Base-by-base conservation (phyloP, 768 basidiomycete species). In the Podaxis sp. region DNA sequence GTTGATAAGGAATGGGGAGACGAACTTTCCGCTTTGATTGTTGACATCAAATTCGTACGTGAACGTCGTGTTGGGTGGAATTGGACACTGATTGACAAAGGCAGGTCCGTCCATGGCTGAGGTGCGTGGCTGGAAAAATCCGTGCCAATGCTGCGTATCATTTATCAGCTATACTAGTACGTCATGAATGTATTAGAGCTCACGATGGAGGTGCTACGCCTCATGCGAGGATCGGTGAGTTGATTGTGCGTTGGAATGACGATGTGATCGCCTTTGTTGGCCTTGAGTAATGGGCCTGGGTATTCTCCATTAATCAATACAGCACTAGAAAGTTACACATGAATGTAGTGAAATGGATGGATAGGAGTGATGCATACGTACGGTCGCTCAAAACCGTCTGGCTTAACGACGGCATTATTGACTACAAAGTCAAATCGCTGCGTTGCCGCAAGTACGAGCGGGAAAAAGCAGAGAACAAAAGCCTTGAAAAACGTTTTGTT, bases 101-200 rank as follows among this genome's bases (percentile, higher is more conserved):
- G 65, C 56, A 69, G 74, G 71, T 4, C 83, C 83, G 54, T 85
- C 83, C 53, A 79, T 80, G 38, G 76, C 72, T 4, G 77, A 78
- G 4, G 79, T 78, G 36, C 75, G 69, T 51, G 75, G 69, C 69
- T 83, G 82, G 67, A 79, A 79, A 70, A 72, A 47, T 19, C 37
- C 56, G 50, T 29, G 46, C 40, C 43, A 59, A 8, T 52, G 43
- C 62, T 29, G 13, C 19, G 4, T 2, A 60, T 17, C 22, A 40
- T 27, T 24, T 50, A 22, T 72, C 4, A 5, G 46, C 19, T 55
- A 53, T 29, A 24, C 29, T 4, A 33, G 37, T 19, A 38, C 19
- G 4, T 12, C 22, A 59, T 29, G 11, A 74, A 75, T 77, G 2
- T 55, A 67, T 0, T 74, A 68, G 4, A 24, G 46, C 68, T 43